These are phyloP conservation scores for Plantago ovata DNA, from an alignment of 257 asterid species.

Conservation along the genomic window DNA sequence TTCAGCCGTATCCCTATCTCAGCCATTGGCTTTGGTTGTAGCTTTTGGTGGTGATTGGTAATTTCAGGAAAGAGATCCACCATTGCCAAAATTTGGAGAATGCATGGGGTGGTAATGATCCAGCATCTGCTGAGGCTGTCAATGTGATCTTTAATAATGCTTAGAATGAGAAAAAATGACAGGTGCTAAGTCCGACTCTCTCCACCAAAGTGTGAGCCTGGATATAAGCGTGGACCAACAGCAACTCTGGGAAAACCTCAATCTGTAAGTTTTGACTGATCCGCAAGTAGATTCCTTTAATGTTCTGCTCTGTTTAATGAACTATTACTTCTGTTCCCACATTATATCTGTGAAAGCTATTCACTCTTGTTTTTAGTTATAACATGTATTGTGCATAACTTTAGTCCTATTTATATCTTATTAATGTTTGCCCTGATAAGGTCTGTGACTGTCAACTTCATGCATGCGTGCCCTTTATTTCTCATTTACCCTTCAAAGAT, in stretches of 20 bases:
- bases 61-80: constrained; percentile 45
- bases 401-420: no score
- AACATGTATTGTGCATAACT: no score
- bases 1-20: no score
- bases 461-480: no score
- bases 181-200: constrained; percentile 55
- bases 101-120: constrained; percentile 77
- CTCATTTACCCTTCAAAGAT: no score
- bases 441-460: no score
- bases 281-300: not conserved
- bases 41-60: constrained; percentile 5
- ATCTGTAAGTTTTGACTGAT: constrained; percentile 42
- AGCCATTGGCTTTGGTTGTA: not conserved
- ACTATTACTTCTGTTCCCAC: not conserved
- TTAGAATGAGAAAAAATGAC: constrained; percentile 51
- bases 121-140: constrained; percentile 66
- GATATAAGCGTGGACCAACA: constrained; percentile 40
- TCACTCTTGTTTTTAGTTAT: no score
- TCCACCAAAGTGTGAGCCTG: constrained; percentile 47
- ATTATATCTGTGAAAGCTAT: not conserved
- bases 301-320: not conserved
- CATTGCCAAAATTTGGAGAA: constrained; percentile 69
- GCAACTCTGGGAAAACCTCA: constrained; percentile 65
- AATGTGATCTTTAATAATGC: constrained; percentile 67
- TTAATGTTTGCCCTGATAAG: no score